Conservation (phyloP, 225 moss, liverwort and hornwort genomes). For the Ulota crispa region DNA sequence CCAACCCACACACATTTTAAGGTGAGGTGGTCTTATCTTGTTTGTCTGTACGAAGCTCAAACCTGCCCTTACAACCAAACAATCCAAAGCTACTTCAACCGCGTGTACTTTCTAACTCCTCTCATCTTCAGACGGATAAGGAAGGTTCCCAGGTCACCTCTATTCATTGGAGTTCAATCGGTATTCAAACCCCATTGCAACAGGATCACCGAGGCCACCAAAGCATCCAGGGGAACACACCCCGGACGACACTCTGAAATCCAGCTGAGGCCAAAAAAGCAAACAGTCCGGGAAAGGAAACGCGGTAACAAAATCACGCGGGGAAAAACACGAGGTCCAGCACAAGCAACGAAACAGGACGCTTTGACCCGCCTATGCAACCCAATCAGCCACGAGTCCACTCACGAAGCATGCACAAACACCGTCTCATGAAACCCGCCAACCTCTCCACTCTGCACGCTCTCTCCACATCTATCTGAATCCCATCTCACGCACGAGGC, state of each 20-base stretch:
- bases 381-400: constrained; percentile 18
- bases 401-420: constrained; percentile 10
- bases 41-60: constrained; percentile 61
- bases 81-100: constrained; percentile 63
- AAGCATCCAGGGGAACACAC: constrained; percentile 3
- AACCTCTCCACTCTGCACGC: constrained; percentile 4
- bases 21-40: constrained; percentile 68
- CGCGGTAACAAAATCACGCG: background rate
- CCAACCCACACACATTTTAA: constrained; percentile 72
- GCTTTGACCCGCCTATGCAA: background rate
- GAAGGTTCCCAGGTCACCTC: constrained; percentile 25
- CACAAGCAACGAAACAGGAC: background rate
- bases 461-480: background rate
- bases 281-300: constrained; percentile 9
- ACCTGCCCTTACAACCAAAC: constrained; percentile 67
- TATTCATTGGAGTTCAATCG: constrained; percentile 23
- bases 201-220: constrained; percentile 21
- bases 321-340: background rate
- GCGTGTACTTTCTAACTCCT: constrained; percentile 36
- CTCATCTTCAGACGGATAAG: constrained; percentile 27
- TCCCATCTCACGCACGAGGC: constrained; percentile 8
- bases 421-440: background rate
- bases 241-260: constrained; percentile 10
- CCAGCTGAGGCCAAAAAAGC: constrained; percentile 8
- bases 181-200: constrained; percentile 28